phyloP scores from a whole-genome alignment of 2,329 filamentous ascomycete species.

The Sporothrix luriei region DNA sequence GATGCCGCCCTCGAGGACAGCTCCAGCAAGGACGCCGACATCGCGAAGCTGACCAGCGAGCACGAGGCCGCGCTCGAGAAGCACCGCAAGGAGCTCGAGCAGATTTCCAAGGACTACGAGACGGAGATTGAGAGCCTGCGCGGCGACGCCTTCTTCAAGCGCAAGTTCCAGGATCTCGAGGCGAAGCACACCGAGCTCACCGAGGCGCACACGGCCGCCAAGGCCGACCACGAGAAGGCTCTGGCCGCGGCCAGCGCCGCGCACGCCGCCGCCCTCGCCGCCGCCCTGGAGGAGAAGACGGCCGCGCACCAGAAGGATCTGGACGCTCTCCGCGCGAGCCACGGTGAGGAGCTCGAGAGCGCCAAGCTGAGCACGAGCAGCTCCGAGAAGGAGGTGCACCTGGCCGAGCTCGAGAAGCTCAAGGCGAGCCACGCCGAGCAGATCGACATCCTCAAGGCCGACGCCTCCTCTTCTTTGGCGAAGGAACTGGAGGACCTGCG shows the following conservation, averaged over 20 bases:
- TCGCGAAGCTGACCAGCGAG: conserved; percentile 56
- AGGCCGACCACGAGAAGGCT: conserved; percentile 48
- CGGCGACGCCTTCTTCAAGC: conserved; percentile 65
- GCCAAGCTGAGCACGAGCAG: conserved; percentile 57
- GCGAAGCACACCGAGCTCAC: conserved; percentile 56
- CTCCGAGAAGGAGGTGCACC: conserved; percentile 53
- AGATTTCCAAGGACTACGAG: conserved; percentile 63
- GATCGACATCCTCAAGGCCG: conserved; percentile 39
- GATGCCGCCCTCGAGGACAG: conserved; percentile 52
- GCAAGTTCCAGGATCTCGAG: conserved; percentile 64
- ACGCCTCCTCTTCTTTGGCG: conserved; percentile 41
- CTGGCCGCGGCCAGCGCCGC: conserved; percentile 50
- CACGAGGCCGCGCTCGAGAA: conserved; percentile 48
- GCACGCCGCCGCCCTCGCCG: conserved; percentile 51
- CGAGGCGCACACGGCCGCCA: conserved; percentile 38
- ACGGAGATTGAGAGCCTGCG: conserved; percentile 66
- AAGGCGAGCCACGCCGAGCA: conserved; percentile 58
- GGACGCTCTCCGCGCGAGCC: conserved; percentile 58
- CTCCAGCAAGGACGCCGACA: conserved; percentile 54
- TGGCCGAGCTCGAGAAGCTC: conserved; percentile 56
- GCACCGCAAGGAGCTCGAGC: conserved; percentile 61
- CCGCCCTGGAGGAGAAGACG: conserved; percentile 55
- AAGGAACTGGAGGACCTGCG: conserved; percentile 47
- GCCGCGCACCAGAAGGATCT: conserved; percentile 57
- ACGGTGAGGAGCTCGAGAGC: conserved; percentile 61